Evolutionary conservation across 768 basidiomycete species (phyloP).

Genomic region (Boletus fagicola): DNA sequence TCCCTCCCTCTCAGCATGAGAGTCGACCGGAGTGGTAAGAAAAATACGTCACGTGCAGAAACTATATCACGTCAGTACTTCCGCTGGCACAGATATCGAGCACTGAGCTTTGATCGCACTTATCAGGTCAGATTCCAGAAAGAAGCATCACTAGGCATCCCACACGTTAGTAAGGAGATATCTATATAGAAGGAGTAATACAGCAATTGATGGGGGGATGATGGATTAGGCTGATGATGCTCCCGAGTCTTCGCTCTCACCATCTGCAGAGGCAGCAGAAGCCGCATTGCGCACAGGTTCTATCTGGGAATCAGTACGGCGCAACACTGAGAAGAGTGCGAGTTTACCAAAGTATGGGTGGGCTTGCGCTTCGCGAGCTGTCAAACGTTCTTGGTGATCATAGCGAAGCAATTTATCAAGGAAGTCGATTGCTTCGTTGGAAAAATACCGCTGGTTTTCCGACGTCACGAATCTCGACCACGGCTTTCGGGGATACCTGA

Average conservation of each 20-base stretch:
- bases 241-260: slow-evolving; percentile 56
- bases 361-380: slow-evolving; percentile 87
- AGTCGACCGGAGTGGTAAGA: background rate
- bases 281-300: slow-evolving; percentile 63
- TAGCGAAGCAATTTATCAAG: slow-evolving; percentile 94
- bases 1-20: slow-evolving; percentile 8
- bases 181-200: slow-evolving; percentile 37
- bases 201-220: slow-evolving; percentile 24
- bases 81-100: slow-evolving; percentile 2
- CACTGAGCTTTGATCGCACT: slow-evolving; percentile 20
- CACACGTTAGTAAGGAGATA: slow-evolving; percentile 24
- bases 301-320: slow-evolving; percentile 32
- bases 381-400: slow-evolving; percentile 95
- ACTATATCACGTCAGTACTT: background rate
- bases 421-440: slow-evolving; percentile 95
- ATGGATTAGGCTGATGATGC: slow-evolving; percentile 34
- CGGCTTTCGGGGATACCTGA: slow-evolving; percentile 87
- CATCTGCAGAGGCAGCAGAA: slow-evolving; percentile 47
- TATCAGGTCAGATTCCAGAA: slow-evolving; percentile 16
- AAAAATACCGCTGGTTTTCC: slow-evolving; percentile 94
- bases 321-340: slow-evolving; percentile 8
- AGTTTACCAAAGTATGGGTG: slow-evolving; percentile 88
- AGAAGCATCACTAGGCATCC: slow-evolving; percentile 21
- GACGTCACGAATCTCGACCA: slow-evolving; percentile 96
- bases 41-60: slow-evolving; percentile 15